phyloP scores from a whole-genome alignment of 83 land plant genomes.

The Diphasiastrum complanatum region DNA sequence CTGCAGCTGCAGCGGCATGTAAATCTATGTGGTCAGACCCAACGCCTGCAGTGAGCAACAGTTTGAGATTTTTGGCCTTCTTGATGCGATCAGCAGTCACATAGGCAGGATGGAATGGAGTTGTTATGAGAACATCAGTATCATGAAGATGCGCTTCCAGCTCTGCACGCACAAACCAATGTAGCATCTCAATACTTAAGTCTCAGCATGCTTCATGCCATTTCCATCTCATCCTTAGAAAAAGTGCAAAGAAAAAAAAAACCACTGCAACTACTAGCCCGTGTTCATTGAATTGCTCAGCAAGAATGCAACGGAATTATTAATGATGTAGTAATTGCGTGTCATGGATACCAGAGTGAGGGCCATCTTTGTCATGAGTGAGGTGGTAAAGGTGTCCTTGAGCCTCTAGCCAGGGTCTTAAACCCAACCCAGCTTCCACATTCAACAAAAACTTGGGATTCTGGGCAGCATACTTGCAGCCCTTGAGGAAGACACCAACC shows the following conservation, averaged over 20 bases:
- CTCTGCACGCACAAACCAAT: conserved; percentile 40
- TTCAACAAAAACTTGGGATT: too few species aligned
- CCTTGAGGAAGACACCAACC: too few species aligned
- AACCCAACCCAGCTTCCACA: too few species aligned
- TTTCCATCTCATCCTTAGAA: background rate
- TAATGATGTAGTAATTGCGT: background rate
- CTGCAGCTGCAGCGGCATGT: conserved; percentile 73
- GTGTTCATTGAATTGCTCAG: background rate
- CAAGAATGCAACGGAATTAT: conserved; percentile 1
- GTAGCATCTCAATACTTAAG: conserved; percentile 1
- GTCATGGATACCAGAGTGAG: conserved; percentile 50
- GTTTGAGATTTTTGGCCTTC: conserved; percentile 74
- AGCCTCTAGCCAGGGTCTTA: conserved; percentile 86
- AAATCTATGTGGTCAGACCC: conserved; percentile 94
- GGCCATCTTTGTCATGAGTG: conserved; percentile 94
- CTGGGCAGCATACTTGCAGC: too few species aligned
- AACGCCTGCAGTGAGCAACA: conserved; percentile 86
- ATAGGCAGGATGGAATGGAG: conserved; percentile 97
- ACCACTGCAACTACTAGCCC: background rate
- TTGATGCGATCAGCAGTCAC: conserved; percentile 82
- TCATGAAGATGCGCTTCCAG: conserved; percentile 81
- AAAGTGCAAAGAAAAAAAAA: conserved; percentile 3
- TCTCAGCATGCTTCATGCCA: background rate
- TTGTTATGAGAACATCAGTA: conserved; percentile 69
- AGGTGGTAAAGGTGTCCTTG: conserved; percentile 86